A percentile compares a stretch with the other conserved stretches of the same genome.
These are phyloP conservation scores for Globisporangium viniferum DNA, from an alignment of 352 stramenopile genomes.

Conservation along the genomic window DNA sequence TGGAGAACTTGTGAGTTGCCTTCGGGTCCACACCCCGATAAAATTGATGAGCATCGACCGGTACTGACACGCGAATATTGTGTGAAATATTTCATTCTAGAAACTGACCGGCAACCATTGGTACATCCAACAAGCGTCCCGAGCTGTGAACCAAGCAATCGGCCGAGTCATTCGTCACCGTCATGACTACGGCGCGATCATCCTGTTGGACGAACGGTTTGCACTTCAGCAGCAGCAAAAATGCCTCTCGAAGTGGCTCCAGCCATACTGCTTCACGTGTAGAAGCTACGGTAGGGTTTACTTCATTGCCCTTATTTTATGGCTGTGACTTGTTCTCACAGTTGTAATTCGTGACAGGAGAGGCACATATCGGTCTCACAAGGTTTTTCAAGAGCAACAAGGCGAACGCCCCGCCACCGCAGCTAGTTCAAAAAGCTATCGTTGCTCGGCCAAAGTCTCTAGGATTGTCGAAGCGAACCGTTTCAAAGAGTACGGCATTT, in stretches of 20 bases:
- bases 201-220: constrained; percentile 98
- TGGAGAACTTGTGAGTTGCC: constrained; percentile 51
- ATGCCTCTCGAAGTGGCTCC: constrained; percentile 95
- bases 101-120: constrained; percentile 95
- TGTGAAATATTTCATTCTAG: constrained; percentile 20
- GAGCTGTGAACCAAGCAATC: constrained; percentile 99
- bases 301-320: neutral
- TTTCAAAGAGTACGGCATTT: constrained; percentile 15
- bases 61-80: neutral
- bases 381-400: constrained; percentile 85
- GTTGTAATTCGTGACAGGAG: constrained; percentile 29
- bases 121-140: constrained; percentile 98
- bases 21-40: neutral
- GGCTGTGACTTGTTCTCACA: neutral
- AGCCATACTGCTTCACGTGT: constrained; percentile 68
- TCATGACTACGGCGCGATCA: constrained; percentile 97
- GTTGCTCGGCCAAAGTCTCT: constrained; percentile 32
- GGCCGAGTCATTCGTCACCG: constrained; percentile 98
- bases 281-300: constrained; percentile 53
- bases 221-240: constrained; percentile 85
- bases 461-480: constrained; percentile 30
- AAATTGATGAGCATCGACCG: neutral
- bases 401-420: constrained; percentile 26
- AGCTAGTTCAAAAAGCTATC: constrained; percentile 19
- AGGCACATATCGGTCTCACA: constrained; percentile 80